Base-by-base conservation (phyloP, 2,329 filamentous ascomycete genomes). In the Neopestalotiopsis sp. region DNA sequence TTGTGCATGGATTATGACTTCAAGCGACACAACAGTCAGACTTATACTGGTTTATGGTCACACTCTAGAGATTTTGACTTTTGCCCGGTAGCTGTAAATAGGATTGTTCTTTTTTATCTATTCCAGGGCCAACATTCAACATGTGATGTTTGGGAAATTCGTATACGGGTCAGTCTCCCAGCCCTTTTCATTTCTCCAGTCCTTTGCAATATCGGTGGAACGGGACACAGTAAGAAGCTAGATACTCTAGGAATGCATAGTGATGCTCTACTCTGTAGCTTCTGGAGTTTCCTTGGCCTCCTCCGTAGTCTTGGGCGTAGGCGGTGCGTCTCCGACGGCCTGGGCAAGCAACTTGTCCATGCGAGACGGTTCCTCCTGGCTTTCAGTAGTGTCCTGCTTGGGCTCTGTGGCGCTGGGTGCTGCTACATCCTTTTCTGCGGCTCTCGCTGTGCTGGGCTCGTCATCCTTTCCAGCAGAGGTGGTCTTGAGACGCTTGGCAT, bases 291-390 rank as follows among this genome's bases (percentile, higher is more conserved):
- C 63, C 17, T n/a, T 38, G 45, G 63, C 28, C 24, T 20, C 59
- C 24, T 20, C 59, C 0, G 28, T 32, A 13, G 53, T 42, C 30
- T 42, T 56, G 13, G 63, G 42, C 20, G 63, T 66, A 14, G 49
- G 28, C 7, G 63, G 63, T 34, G 63, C 63, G 5, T 66, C 63
- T 6, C 63, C 63, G 24, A 66, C 63, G n/a, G 63, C 63, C 49
- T 66, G 45, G 38, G 63, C 63, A 30, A 66, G 63, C n/a, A 66
- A 28, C 45, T 66, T 34, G 49, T 66, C 63, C 42, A 66, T 66
- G 5, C 49, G 42, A 17, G 63, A 56, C 28, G 63, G 42, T n/a
- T 65, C 49, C 17, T 65, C 63, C 7, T 30, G 24, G 24, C 10
- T 56, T 28, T 65, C 63, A 24, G 14, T 40, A 20, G 20, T 32